phyloP scores from a whole-genome alignment of 2,329 filamentous ascomycete genomes.

The Arachnopeziza araneosa region DNA sequence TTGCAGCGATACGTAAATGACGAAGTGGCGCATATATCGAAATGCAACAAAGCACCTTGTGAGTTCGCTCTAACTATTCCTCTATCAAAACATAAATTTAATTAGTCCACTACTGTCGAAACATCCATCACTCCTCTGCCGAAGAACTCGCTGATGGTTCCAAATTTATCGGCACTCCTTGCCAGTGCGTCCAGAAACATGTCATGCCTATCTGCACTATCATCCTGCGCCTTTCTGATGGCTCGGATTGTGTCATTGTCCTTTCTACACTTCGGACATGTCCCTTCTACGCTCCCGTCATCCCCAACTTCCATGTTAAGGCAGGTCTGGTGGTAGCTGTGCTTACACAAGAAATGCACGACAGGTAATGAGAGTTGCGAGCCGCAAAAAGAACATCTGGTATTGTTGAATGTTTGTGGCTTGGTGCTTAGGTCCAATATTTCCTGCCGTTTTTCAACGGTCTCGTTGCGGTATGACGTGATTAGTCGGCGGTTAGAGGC shows the following conservation, averaged over 20 bases:
- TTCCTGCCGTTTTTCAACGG: constrained; percentile 71
- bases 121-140: constrained; percentile 81
- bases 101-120: constrained; percentile 14
- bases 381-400: constrained; percentile 78
- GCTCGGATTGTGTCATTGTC: constrained; percentile 85
- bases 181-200: constrained; percentile 78
- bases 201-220: constrained; percentile 82
- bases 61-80: background rate
- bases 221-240: constrained; percentile 79
- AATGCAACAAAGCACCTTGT: background rate
- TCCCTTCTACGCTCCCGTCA: constrained; percentile 56
- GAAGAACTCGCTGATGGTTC: constrained; percentile 92
- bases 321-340: constrained; percentile 92
- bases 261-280: constrained; percentile 80
- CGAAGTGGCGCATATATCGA: background rate
- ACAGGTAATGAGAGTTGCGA: constrained; percentile 72
- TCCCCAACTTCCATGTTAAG: constrained; percentile 49
- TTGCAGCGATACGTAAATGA: background rate
- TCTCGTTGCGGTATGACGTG: constrained; percentile 77
- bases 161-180: constrained; percentile 75
- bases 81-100: background rate
- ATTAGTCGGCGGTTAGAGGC: constrained; percentile 73
- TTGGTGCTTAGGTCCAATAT: constrained; percentile 71
- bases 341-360: constrained; percentile 95
- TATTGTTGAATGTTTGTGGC: constrained; percentile 84